Conservation (phyloP, 257 asterid species). For the Solanum lignicaule region DNA sequence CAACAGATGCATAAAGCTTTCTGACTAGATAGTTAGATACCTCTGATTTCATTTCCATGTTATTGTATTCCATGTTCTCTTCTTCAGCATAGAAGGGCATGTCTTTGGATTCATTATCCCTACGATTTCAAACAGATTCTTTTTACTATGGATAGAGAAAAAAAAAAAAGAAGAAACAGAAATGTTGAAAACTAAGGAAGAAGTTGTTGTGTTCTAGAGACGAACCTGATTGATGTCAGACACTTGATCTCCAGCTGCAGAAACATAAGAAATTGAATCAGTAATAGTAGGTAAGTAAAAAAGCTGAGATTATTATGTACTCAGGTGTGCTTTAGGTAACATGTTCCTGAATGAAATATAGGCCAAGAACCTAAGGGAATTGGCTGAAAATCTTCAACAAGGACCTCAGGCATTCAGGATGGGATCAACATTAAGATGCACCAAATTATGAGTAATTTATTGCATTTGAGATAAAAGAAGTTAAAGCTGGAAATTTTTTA, state of each 20-base stretch:
- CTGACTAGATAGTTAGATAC: slow-evolving; percentile 5
- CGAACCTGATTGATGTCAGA: slow-evolving; percentile 36
- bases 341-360: not conserved
- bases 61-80: slow-evolving; percentile 16
- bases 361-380: not conserved
- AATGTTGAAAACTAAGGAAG: not conserved
- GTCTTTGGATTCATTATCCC: slow-evolving; percentile 24
- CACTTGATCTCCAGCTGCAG: slow-evolving; percentile 41
- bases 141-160: not conserved
- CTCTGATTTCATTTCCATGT: slow-evolving; percentile 17
- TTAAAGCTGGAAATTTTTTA: not conserved
- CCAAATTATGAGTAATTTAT: not conserved
- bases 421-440: not conserved
- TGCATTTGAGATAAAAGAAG: not conserved
- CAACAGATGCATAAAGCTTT: slow-evolving; percentile 11
- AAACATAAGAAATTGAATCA: not conserved
- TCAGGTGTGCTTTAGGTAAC: not conserved
- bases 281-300: not conserved
- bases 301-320: not conserved
- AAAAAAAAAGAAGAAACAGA: not conserved
- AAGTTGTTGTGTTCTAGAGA: not conserved
- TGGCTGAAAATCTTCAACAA: not conserved
- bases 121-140: not conserved
- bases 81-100: slow-evolving; percentile 8
- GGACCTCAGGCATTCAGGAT: not conserved